Evolutionary conservation across 1,284 basidiomycete genomes (phyloP).

Genomic region (Cryptococcus sp.): DNA sequence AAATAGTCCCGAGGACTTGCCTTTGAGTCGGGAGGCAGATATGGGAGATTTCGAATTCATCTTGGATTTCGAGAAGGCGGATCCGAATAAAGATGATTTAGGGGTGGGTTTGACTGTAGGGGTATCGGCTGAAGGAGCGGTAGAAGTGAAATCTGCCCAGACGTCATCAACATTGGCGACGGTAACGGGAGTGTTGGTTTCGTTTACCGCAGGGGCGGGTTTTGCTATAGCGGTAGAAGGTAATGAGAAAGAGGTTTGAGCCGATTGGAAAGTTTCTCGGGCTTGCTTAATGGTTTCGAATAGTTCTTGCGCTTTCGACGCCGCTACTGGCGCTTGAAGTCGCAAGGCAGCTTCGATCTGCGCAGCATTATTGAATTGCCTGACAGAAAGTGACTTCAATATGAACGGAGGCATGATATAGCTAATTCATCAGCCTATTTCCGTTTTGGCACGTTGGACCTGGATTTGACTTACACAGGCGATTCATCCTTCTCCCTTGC

Average conservation of each 20-base stretch:
- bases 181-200: slow-evolving; percentile 1
- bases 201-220: neutral
- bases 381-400: neutral
- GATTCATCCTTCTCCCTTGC: slow-evolving; percentile 87
- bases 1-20: no score
- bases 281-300: neutral
- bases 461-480: slow-evolving; percentile 63
- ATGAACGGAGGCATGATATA: neutral
- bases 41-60: slow-evolving; percentile 3
- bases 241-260: no score
- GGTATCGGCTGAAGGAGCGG: slow-evolving; percentile 4
- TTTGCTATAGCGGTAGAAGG: no score
- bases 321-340: neutral
- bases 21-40: no score
- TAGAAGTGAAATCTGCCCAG: no score
- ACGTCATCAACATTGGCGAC: neutral
- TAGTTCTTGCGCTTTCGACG: neutral
- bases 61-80: neutral
- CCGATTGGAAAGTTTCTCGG: neutral
- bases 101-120: no score
- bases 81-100: neutral
- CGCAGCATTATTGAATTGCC: neutral
- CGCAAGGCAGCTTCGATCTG: slow-evolving; percentile 2
- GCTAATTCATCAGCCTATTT: neutral
- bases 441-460: slow-evolving; percentile 2